A percentile compares a stretch with the other conserved stretches of the same genome.
phyloP scores from a whole-genome alignment of 306 rosid genomes.

The Acacia melanoxylon region DNA sequence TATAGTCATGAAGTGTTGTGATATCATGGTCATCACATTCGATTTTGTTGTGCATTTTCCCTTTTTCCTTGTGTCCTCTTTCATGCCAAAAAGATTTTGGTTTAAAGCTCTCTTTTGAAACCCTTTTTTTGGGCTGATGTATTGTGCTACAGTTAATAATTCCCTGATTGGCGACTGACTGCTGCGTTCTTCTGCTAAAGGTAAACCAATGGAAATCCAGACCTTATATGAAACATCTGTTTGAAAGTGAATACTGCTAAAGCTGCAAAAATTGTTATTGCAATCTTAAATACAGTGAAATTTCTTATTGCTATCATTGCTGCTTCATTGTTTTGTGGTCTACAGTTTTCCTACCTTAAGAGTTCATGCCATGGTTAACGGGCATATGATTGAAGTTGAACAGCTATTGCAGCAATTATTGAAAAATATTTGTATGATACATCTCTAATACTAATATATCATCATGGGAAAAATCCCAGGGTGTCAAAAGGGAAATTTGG shows the following conservation, averaged over 20 bases:
- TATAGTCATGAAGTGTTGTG: conserved; percentile 7
- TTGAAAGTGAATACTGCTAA: conserved; percentile 5
- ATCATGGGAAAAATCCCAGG: conserved; percentile 47
- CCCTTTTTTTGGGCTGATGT: background rate
- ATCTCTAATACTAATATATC: background rate
- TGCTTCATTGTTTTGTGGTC: conserved; percentile 2
- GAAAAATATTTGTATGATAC: background rate
- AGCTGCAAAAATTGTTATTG: background rate
- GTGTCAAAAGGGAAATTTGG: conserved; percentile 54
- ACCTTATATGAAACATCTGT: background rate
- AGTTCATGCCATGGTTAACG: conserved; percentile 4
- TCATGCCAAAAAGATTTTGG: background rate
- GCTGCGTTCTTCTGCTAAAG: background rate
- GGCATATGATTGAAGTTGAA: background rate
- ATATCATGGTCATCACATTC: background rate
- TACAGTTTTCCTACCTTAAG: conserved; percentile 3
- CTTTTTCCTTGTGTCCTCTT: background rate
- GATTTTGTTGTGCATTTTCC: conserved; percentile 14
- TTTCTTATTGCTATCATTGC: conserved; percentile 7
- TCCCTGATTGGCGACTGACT: background rate
- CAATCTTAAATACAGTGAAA: background rate
- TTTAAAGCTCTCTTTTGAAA: background rate
- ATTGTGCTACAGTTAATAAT: background rate
- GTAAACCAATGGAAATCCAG: background rate
- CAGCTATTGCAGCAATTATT: conserved; percentile 7